Evolutionary conservation across 352 stramenopile species (phyloP), one percentile per base, ranked within the genome.

Genomic region (Phytophthora cactorum): DNA sequence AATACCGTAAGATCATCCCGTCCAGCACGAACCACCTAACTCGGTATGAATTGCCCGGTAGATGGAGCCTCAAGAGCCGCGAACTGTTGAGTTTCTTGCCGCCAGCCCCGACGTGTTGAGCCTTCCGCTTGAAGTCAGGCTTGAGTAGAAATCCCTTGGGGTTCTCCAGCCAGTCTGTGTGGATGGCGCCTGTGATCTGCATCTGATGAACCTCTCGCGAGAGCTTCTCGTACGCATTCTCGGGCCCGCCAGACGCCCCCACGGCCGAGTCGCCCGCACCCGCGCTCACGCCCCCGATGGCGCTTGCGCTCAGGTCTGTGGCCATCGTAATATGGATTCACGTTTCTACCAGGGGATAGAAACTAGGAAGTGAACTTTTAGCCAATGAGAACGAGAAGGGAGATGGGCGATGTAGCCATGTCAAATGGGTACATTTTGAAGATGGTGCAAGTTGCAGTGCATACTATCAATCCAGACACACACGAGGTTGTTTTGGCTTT

Each of bases 171-270:
- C 89, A 96, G 62, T 96, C 89, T 51, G 86, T 89, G 77, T 95
- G 89, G 68, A 96, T 96, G 27, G 89, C 89, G 56, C 89, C 87
- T 27, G 89, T 96, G 70, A 90, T 88, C 72, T 95, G 87, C 86
- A 94, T 94, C 74, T 96, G 87, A 59, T 96, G 89, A 31, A 96
- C 88, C 64, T 96, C 89, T n/a, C 89, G 73, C 50, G 87, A 95
- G 14, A 96, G 81, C 73, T 95, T 95, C 75, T 96, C 89, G 77
- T 96, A 96, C 54, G 87, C 86, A 57, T 96, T 96, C 73, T 96
- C 89, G 15, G 70, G 70, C 0, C 74, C 39, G 4, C 73, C 73
- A 14, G 59, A 63, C 36, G 70, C 74, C 49, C 70, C 72, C 29
- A 52, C 68, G 51, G 63, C 67, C 25, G 50, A 25, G 38, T 70